Evolutionary conservation across 2,329 filamentous ascomycete species (phyloP), one percentile per base, ranked within the genome.

Genomic region (Talaromyces islandicus): DNA sequence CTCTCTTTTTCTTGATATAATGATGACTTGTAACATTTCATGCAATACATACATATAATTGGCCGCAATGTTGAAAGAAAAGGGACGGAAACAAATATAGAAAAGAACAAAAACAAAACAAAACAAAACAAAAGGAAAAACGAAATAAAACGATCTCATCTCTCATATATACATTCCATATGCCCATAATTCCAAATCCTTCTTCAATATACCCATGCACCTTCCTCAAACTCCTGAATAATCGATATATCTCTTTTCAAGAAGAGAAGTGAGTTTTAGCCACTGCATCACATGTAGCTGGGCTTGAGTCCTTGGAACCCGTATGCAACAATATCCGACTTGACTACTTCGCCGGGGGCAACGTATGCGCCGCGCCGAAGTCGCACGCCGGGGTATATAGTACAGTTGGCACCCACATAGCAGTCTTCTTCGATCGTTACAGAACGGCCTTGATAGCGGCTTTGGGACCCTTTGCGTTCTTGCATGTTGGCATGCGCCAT

Each of bases 361-460:
- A 80, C 75, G 64, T 78, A 78, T 7, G 74, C 73, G 6, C 75
- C 75, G 48, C 74, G 69, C 55, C 71, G 70, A 24, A 80, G 71
- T 35, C 69, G 73, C 21, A 80, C 75, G 24, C 77, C 77, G 4
- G 77, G 77, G 58, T 77, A 77, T 63, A 90, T 87, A 2, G 81
- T 84, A 59, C 83, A 84, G 58, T 82, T 80, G 6, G 83, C 83
- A 48, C 86, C 87, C 67, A 90, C 85, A 72, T 83, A 85, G 67
- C 85, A 87, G 65, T 88, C 86, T 62, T 86, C 86, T 64, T 91
- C 90, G 63, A 97, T 93, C 35, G 81, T 82, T 59, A 97, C 88
- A 19, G 83, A 79, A 32, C 85, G 85, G 14, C 90, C 92, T 60
- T 87, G 75, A 69, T 90, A 88, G 7, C 85, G 83, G 35, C 89